A percentile compares a stretch with the other conserved stretches of the same genome.
These are phyloP conservation scores for Dendrocalamus latiflorus DNA, from an alignment of 202 grass and related monocot species.

Conservation along the genomic window DNA sequence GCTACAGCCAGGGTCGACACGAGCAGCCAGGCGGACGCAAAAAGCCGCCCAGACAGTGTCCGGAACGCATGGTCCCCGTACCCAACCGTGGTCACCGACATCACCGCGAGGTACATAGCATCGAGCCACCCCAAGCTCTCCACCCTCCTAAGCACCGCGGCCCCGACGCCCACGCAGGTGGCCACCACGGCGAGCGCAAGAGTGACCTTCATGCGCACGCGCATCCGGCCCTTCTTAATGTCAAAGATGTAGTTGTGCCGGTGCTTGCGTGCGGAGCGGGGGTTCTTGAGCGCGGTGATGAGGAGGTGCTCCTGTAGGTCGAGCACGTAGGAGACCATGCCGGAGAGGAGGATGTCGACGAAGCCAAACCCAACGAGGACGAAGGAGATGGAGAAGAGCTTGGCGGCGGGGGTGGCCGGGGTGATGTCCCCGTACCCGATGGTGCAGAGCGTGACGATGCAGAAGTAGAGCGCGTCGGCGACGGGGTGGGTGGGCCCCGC, in stretches of 20 bases:
- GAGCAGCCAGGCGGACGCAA: conserved; percentile 77
- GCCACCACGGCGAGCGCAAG: conserved; percentile 61
- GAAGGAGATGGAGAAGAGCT: conserved; percentile 92
- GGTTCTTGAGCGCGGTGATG: conserved; percentile 63
- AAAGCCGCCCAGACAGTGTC: conserved; percentile 61
- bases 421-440: conserved; percentile 95
- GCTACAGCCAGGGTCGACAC: conserved; percentile 81
- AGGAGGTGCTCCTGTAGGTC: conserved; percentile 93
- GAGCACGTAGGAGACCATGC: conserved; percentile 87
- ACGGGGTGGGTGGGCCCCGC: no score
- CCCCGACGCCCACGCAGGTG: conserved; percentile 64
- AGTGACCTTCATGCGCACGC: conserved; percentile 89
- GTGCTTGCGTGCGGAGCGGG: conserved; percentile 39
- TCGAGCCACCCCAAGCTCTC: conserved; percentile 72
- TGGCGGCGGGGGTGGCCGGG: conserved; percentile 60
- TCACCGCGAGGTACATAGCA: conserved; percentile 74
- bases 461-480: conserved; percentile 98
- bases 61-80: conserved; percentile 77
- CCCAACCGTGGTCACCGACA: conserved; percentile 88
- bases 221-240: conserved; percentile 88
- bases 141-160: conserved; percentile 57
- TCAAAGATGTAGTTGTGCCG: conserved; percentile 77
- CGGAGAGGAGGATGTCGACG: no score
- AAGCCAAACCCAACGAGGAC: no score
- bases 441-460: conserved; percentile 96